Base-by-base conservation (phyloP, 2,329 filamentous ascomycete genomes). In the Penicillium sp. region DNA sequence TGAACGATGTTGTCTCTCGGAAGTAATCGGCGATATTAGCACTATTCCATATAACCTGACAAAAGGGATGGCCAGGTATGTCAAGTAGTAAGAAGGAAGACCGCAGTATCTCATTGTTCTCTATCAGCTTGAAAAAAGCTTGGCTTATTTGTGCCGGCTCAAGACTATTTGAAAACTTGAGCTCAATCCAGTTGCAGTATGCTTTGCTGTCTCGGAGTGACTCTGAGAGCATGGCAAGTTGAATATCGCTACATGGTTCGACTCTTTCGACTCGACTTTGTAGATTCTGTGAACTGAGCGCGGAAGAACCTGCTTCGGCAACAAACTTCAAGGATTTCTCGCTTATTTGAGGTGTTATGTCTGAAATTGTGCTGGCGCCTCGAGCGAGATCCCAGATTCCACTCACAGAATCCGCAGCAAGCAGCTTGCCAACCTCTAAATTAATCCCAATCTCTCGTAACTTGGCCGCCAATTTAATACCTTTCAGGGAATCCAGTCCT, bases 181-280 rank as follows among this genome's bases (percentile, higher is more conserved):
- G 68, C 63, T 88, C 82, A 11, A 94, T 75, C 77, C 86, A 86
- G 63, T 96, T 97, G 72, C 87, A 89, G 67, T 97, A 96, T 7
- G 86, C 79, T 47, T 72, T 73, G 1, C 77, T 61, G 59, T 86
- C 77, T 18, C 75, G 77, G 2, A 79, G 71, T 0, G 90, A 92
- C 72, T 96, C 90, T 0, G 83, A 79, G 16, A 96, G 78, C 90
- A 96, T 95, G 1, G 90, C 86, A 18, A 81, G 75, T 64, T 97
- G 92, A 9, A 94, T 77, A 14, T 85, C 81, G 3, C 86, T 92
- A 68, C 90, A 94, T 4, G 80, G 80, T 18, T 82, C 65, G 4
- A 83, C 69, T 24, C 74, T 71, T 18, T 75, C 67, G 20, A 70
- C 51, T 35, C 60, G 58, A 21, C 56, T 50, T 11, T 33, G 52